phyloP scores from a whole-genome alignment of 805 yeast genomes.

The Saturnispora dispora region DNA sequence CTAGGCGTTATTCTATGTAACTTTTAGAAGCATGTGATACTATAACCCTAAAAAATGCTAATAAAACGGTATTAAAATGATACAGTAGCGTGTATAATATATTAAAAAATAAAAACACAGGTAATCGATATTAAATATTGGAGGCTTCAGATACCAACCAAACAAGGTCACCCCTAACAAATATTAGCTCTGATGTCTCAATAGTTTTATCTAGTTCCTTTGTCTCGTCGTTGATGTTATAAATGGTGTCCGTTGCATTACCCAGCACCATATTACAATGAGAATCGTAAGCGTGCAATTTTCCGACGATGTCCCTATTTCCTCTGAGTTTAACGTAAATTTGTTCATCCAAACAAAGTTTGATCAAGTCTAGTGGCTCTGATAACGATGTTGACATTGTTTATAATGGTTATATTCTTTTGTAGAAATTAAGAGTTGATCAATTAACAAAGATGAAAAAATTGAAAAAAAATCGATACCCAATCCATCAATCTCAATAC shows the following conservation, averaged over 20 bases:
- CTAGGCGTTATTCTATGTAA: conserved; percentile 60
- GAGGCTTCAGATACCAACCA: conserved; percentile 51
- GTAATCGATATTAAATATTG: conserved; percentile 15
- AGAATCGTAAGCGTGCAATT: conserved; percentile 86
- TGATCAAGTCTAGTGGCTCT: conserved; percentile 87
- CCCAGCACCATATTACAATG: conserved; percentile 95
- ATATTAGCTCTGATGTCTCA: conserved; percentile 76
- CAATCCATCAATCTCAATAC: neutral
- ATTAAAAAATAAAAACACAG: neutral
- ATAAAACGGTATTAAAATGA: neutral
- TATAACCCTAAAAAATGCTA: neutral
- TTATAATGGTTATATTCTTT: neutral
- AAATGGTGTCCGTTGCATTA: conserved; percentile 82
- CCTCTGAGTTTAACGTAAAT: conserved; percentile 89
- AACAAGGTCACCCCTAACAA: conserved; percentile 97
- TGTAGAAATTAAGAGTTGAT: neutral
- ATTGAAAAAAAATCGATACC: neutral
- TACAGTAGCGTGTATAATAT: neutral
- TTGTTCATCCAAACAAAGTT: conserved; percentile 76
- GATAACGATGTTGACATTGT: conserved; percentile 23
- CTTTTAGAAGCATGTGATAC: neutral
- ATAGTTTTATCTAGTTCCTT: conserved; percentile 34
- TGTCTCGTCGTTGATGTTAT: conserved; percentile 42
- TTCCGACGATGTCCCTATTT: conserved; percentile 85
- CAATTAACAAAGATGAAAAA: neutral